Conservation (phyloP, 345 rosid genomes). For the Melaleuca alternifolia region DNA sequence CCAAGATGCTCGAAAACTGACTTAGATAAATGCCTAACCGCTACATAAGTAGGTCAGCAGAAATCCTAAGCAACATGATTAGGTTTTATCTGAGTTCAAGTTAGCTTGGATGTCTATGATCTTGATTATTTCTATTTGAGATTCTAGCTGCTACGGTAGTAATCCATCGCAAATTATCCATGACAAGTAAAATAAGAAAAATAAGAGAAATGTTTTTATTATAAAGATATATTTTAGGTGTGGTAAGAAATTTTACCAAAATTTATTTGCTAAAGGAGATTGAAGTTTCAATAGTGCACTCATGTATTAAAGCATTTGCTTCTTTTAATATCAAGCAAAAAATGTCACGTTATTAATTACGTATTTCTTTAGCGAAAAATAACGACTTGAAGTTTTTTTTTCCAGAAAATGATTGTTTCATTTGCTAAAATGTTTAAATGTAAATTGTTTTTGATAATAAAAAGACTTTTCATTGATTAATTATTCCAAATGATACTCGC, state of each 20-base stretch:
- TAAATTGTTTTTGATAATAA: no score
- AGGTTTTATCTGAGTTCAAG: neutral
- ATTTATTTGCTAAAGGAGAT: neutral
- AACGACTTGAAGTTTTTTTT: no score
- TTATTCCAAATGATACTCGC: no score
- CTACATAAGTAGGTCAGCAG: neutral
- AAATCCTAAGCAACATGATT: neutral
- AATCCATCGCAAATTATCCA: rapidly evolving
- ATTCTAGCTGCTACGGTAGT: neutral
- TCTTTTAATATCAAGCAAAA: no score
- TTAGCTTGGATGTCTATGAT: neutral
- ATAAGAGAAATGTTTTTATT: neutral
- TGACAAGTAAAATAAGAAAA: neutral
- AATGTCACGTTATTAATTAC: no score
- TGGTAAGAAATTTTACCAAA: neutral
- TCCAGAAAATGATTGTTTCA: no score
- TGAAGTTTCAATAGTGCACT: neutral
- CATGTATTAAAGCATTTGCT: no score
- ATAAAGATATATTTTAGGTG: neutral
- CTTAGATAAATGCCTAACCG: neutral
- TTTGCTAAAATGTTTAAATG: no score
- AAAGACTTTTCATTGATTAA: no score
- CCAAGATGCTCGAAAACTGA: neutral
- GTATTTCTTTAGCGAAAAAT: no score
- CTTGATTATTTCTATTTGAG: neutral